Conservation (phyloP, 2,329 filamentous ascomycete genomes). For the Ophiostoma tasmaniense region DNA sequence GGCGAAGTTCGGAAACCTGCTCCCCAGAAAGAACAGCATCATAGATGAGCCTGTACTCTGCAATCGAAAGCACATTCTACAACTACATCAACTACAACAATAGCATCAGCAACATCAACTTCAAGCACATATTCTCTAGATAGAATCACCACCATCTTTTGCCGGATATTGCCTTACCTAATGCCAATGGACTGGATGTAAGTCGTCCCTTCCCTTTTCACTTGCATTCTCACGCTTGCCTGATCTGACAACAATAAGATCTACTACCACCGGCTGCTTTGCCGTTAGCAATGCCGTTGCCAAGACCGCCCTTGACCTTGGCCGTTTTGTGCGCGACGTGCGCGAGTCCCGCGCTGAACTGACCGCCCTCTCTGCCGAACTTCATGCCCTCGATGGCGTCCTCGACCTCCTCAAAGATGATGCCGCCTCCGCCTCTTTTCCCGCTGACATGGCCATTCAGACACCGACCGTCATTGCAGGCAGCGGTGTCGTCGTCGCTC, state of each 20-base stretch:
- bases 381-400: constrained; percentile 34
- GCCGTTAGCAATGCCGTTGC: constrained; percentile 30
- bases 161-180: background rate
- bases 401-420: constrained; percentile 34
- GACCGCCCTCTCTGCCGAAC: constrained; percentile 33
- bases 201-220: background rate
- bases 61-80: background rate
- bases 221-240: background rate
- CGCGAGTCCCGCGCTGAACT: constrained; percentile 34
- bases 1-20: background rate
- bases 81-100: background rate
- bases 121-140: too few relatives aligned
- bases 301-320: constrained; percentile 28
- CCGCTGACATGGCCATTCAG: constrained; percentile 29
- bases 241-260: background rate
- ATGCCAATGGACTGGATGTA: constrained; percentile 19
- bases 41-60: too few relatives aligned
- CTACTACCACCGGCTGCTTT: constrained; percentile 28
- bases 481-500: constrained; percentile 30
- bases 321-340: constrained; percentile 33
- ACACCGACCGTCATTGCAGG: constrained; percentile 31
- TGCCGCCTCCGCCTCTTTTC: constrained; percentile 27
- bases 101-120: too few relatives aligned
- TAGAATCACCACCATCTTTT: background rate
- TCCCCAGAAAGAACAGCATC: background rate